Conservation (phyloP, 202 grass and related monocot genomes). For the Schoenoplectus tabernaemontani region DNA sequence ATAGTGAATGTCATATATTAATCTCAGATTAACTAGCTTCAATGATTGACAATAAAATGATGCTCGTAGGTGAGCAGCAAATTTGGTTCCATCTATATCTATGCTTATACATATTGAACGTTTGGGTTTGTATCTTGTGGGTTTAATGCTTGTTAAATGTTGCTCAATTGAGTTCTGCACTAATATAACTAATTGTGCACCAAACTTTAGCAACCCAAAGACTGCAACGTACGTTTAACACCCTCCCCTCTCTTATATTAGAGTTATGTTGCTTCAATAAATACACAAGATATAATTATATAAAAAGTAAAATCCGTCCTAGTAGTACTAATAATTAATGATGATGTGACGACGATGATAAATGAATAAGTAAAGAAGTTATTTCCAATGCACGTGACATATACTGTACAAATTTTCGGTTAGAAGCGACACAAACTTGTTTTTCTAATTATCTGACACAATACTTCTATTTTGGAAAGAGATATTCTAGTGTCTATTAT, state of each 20-base stretch:
- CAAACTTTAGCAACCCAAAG: background rate
- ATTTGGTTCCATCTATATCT: too few relatives aligned
- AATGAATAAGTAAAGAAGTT: background rate
- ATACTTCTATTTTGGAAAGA: background rate
- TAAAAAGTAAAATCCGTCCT: too few relatives aligned
- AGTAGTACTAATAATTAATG: background rate
- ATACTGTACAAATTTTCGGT: background rate
- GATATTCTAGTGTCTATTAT: background rate
- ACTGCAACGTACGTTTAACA: background rate
- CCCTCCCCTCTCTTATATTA: too few relatives aligned
- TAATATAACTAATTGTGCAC: background rate
- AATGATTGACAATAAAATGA: too few relatives aligned
- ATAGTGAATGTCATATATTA: too few relatives aligned
- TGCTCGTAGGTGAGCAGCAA: too few relatives aligned
- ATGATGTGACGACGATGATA: background rate
- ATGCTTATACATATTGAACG: background rate
- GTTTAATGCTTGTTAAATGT: background rate
- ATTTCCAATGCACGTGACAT: background rate
- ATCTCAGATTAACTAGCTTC: too few relatives aligned
- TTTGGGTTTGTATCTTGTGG: background rate
- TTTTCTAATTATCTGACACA: background rate
- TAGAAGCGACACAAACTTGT: background rate
- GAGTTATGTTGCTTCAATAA: too few relatives aligned
- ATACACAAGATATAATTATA: too few relatives aligned
- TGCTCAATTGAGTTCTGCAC: too few relatives aligned